Conservation (phyloP, 371 early-diverging fungal species). For the Mortierella sp. region DNA sequence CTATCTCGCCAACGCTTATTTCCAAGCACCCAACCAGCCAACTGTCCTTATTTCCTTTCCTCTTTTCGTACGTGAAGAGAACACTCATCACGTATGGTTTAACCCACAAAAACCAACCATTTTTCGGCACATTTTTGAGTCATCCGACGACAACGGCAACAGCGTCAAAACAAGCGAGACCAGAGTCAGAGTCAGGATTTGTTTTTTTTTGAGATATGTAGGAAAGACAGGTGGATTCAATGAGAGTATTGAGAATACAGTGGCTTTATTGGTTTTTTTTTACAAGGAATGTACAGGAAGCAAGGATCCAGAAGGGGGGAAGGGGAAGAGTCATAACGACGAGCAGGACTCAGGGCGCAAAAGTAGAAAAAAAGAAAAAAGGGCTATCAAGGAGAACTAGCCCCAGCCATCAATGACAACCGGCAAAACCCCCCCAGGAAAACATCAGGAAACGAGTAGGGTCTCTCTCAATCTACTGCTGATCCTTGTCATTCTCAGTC, state of each 20-base stretch:
- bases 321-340: constrained; percentile 6
- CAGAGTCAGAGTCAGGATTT: constrained; percentile 8
- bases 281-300: constrained; percentile 14
- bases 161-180: not conserved
- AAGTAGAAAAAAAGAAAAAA: not conserved
- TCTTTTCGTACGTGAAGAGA: not conserved
- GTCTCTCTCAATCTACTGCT: not conserved
- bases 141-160: not conserved
- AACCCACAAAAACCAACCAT: not conserved
- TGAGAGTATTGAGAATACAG: not conserved
- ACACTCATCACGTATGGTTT: not conserved
- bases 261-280: not conserved
- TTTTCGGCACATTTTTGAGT: not conserved
- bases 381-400: not conserved
- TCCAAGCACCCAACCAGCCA: not conserved
- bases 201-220: not conserved
- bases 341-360: not conserved
- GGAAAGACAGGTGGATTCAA: not conserved
- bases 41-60: not conserved
- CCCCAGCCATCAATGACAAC: not conserved
- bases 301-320: not conserved
- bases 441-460: not conserved
- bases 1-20: not conserved
- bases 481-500: constrained; percentile 26
- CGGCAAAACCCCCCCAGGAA: not conserved